Percentiles rank a stretch among this genome's conserved stretches.
These are phyloP conservation scores for Didymella arachidicola DNA, from an alignment of 2,329 filamentous ascomycete genomes.

Conservation along the genomic window DNA sequence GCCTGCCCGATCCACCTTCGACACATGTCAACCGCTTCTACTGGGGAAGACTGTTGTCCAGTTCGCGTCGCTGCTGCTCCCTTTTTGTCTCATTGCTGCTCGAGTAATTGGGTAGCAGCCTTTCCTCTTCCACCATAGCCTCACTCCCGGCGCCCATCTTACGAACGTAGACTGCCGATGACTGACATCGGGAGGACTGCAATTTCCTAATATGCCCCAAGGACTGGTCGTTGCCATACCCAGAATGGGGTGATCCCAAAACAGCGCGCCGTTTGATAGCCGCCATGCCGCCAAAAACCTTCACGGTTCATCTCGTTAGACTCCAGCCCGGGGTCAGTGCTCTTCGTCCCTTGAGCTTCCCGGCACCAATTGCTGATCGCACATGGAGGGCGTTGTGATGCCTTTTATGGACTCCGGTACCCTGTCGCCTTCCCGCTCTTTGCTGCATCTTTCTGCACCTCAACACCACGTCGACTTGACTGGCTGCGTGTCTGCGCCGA, in stretches of 20 bases:
- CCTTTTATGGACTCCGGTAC: conserved; percentile 34
- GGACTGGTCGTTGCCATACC: conserved; percentile 30
- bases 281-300: conserved; percentile 27
- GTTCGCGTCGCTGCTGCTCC: conserved; percentile 19
- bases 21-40: conserved; percentile 1
- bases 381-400: conserved; percentile 28
- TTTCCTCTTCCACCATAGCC: conserved; percentile 25
- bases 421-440: conserved; percentile 28
- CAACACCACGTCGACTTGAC: conserved; percentile 33
- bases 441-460: conserved; percentile 38
- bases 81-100: conserved; percentile 29
- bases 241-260: conserved; percentile 32
- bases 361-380: conserved; percentile 37
- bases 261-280: conserved; percentile 37
- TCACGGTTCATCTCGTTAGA: conserved; percentile 27
- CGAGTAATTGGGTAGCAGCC: conserved; percentile 23
- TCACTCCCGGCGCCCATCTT: conserved; percentile 16
- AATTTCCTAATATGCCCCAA: conserved; percentile 39
- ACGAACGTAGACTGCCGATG: conserved; percentile 26
- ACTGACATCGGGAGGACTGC: conserved; percentile 29
- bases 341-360: conserved; percentile 29
- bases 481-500: conserved; percentile 34
- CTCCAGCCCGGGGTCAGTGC: conserved; percentile 32
- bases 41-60: conserved; percentile 15
- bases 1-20: conserved; percentile 9